Evolutionary conservation across 257 asterid species (phyloP), one percentile per base, ranked within the genome.

Genomic region (Penstemon newberryi): DNA sequence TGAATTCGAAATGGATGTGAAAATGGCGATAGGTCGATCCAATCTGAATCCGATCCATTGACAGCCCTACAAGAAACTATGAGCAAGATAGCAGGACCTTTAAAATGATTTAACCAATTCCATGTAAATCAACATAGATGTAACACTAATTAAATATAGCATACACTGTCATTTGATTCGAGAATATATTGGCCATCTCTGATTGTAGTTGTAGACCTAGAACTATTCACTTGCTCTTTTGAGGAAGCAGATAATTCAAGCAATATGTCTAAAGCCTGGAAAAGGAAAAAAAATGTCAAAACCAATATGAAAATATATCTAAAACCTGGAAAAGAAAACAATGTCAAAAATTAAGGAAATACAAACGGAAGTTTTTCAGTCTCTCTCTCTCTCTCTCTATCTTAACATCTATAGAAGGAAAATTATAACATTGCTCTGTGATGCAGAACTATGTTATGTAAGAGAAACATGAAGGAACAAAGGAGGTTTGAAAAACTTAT

Each of bases 211-310:
- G 69, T 46, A 72, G 74, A 79, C 70, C 80, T 76, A 51, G 42
- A 69, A 63, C 45, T 54, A 51, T 75, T 72, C 75, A 78, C 66
- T 72, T 79, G 79, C 69, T 79, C 84, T 61, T 65, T 64, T 7
- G 88, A 79, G 67, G 94, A 79, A 60, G 89, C 79, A 65, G 96
- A 84, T 68, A 90, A 72, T 66, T 87, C 96, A 67, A 93, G 91
- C 79, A 93, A 73, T 59, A 79, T 71, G 62, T 86, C 85, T 61
- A 93, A 81, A 62, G 96, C 99, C 99, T 93, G 87, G 41, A 74
- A 79, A 72, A 71, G 56, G 67, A 40, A 45, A 55, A 69, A 38
- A 59, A 33, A 13, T 18, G 75, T 33, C 43, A 72, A 58, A 50
- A 33, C 39, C 66, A 68, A 67, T 5, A 33, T 15, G 19, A 46